Evolutionary conservation across 2,329 filamentous ascomycete genomes (phyloP), one percentile per base, ranked within the genome.

Genomic region (Chrysosphaeria jannelii): DNA sequence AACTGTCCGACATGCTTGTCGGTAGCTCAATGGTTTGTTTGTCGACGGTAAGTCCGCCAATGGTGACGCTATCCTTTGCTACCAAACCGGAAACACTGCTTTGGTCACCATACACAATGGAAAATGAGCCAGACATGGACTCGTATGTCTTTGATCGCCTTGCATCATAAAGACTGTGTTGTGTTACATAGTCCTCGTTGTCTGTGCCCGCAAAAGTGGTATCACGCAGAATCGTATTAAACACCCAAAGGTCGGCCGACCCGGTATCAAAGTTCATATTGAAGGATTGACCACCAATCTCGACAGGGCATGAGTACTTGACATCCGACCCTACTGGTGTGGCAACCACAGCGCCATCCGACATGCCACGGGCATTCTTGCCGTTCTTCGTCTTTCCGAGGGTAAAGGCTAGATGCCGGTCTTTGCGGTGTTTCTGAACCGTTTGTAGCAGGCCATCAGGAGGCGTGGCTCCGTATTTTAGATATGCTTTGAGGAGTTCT

Each of bases 161-260:
- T 27, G 25, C 46, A 46, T 8, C 33, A 39, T 11, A 33, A 30
- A 22, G 47, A 50, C 30, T 41, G 32, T 9, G 29, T 26, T 4
- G 45, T 37, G 31, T 50, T 38, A 32, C 38, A 51, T 13, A 45
- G 24, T n/a, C n/a, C 7, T 33, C 34, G 41, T 70, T 68, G 19
- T 51, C 50, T 14, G 37, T 35, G 18, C 48, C 49, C 21, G 46
- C 31, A 5, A 36, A 27, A 1, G 43, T 25, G 2, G 52, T n/a
- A n/a, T n/a, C n/a, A n/a, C n/a, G 36, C 18, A 74, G 52, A 25
- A 51, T 38, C 10, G 57, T 61, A 44, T 57, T 69, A 46, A 75
- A 69, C 12, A 69, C 57, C 68, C 67, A 76, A 46, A 72, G 51
- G 40, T 75, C 69, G 8, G 68, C 57, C 2, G 67, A 74, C 27